Evolutionary conservation across 495 filamentous ascomycete species (phyloP), one percentile per base, ranked within the genome.

Genomic region (Talaromyces proteolyticus): DNA sequence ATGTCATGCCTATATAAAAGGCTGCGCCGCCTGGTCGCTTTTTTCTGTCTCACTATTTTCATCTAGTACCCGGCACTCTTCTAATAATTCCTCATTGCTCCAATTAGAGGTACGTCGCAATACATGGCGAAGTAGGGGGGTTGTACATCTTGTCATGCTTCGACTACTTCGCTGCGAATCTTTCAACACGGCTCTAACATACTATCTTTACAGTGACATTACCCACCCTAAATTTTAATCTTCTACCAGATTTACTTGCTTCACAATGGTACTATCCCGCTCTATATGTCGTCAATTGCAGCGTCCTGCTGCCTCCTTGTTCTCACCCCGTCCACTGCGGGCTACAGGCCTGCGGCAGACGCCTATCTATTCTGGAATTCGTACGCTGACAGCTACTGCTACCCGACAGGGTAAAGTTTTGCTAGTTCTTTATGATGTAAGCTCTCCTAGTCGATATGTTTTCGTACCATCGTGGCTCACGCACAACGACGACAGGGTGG

Each of bases 401-500:
- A 68, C 65, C 41, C 69, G 68, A 63, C 78, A 86, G 85, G 83
- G 80, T 56, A 87, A 89, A 67, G 80, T 89, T 64, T 78, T 89
- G 57, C 73, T 86, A 56, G 81, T 86, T 54, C 77, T 88, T 36
- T 88, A 88, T 73, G 85, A 88, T 67, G 85, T 88, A 73, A 76
- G 85, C 74, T 18, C 44, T 29, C 20, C 38, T 6, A 45, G 44
- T 26, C 10, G 43, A 22, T 34, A 20, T 3, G 4, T 25, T 23
- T 11, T 3, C 41, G 42, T 45, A 21, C 41, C 21, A 1, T n/a
- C 49, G 29, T 11, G 26, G 40, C 55, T 14, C 55, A 50, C 53
- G 63, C 8, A 59, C 46, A 20, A 14, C 22, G 17, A 3, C 6
- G 53, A 52, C 51, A 88, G 85, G 85, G 85, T 65, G 66, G 74